These are phyloP conservation scores for Mucor racemosus DNA, from an alignment of 371 early-diverging fungal species.

Conservation along the genomic window DNA sequence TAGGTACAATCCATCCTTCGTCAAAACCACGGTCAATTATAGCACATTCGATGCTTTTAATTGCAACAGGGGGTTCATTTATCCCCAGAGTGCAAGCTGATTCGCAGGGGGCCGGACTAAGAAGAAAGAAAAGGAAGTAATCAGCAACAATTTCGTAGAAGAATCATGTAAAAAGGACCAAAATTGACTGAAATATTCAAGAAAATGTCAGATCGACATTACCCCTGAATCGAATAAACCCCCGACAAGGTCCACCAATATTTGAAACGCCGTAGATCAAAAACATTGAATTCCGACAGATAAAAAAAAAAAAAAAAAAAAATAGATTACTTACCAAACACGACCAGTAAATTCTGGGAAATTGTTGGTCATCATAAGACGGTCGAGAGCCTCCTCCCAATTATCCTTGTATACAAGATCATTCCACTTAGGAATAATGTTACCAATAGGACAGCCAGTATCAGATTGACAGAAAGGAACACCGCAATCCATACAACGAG, in stretches of 20 bases:
- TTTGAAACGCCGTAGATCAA: not conserved
- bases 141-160: not conserved
- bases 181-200: not conserved
- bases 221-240: not conserved
- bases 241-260: not conserved
- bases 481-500: conserved; percentile 98
- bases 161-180: not conserved
- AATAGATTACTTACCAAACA: conserved; percentile 31
- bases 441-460: conserved; percentile 95
- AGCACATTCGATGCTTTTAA: conserved; percentile 96
- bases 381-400: conserved; percentile 93
- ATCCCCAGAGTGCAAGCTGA: conserved; percentile 82
- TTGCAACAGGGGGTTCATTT: conserved; percentile 89
- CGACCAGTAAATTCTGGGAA: conserved; percentile 91
- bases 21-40: conserved; percentile 95
- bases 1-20: conserved; percentile 93
- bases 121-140: not conserved
- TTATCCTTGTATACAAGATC: conserved; percentile 92
- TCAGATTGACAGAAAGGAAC: conserved; percentile 97
- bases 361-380: conserved; percentile 95
- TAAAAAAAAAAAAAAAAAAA: not conserved
- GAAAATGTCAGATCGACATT: not conserved
- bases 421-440: conserved; percentile 98
- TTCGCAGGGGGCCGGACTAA: conserved; percentile 93
- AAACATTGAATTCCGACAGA: too few species aligned